Percentiles rank a stretch among this genome's conserved stretches.
These are phyloP conservation scores for Porcisia deanei DNA, from an alignment of 208 protist genomes.

Conservation along the genomic window DNA sequence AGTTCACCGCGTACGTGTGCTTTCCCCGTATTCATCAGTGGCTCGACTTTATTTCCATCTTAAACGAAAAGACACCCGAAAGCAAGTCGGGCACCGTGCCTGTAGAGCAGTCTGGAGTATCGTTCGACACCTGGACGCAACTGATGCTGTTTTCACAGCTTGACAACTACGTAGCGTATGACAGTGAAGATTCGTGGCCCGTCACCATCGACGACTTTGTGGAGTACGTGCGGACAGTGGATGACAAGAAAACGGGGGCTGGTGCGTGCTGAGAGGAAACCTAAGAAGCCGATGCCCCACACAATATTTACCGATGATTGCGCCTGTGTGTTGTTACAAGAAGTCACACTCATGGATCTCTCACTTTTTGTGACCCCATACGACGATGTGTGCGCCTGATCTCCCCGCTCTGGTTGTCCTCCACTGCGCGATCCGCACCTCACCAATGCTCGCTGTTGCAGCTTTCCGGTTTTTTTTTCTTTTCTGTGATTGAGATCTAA, in stretches of 20 bases:
- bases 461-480: background rate
- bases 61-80: slow-evolving; percentile 11
- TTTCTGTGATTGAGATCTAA: background rate
- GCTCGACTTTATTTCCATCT: slow-evolving; percentile 50
- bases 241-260: slow-evolving; percentile 7
- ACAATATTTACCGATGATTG: background rate
- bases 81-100: slow-evolving; percentile 12
- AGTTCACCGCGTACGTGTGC: slow-evolving; percentile 45
- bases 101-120: slow-evolving; percentile 36
- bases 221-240: slow-evolving; percentile 28
- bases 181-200: slow-evolving; percentile 77
- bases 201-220: slow-evolving; percentile 86
- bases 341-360: background rate
- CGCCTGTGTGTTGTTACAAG: background rate
- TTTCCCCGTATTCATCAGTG: slow-evolving; percentile 57
- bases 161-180: slow-evolving; percentile 51
- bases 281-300: no score
- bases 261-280: no score
- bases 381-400: no score
- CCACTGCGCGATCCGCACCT: background rate
- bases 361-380: no score
- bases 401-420: background rate
- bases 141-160: slow-evolving; percentile 63
- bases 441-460: background rate
- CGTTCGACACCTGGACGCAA: slow-evolving; percentile 74